Conservation (phyloP, 2,329 filamentous ascomycete species). For the Plectosphaerella cucumerina region DNA sequence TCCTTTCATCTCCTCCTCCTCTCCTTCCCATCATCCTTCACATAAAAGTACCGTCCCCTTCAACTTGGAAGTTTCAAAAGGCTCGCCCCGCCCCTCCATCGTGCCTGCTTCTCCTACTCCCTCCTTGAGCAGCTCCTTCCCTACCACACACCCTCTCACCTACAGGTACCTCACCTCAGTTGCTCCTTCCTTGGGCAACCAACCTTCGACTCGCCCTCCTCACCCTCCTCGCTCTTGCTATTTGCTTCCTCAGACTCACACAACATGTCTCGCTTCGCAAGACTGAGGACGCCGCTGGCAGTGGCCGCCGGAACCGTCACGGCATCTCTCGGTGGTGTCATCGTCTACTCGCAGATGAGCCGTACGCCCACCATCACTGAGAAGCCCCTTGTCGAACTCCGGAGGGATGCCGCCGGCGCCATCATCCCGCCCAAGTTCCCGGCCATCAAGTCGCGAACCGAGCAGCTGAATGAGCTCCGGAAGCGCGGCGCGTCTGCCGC, state of each 20-base stretch:
- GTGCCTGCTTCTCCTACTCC: not conserved
- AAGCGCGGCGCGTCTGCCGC: slow-evolving; percentile 16
- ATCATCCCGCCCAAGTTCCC: slow-evolving; percentile 34
- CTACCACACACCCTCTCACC: not conserved
- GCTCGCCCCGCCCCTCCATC: not conserved
- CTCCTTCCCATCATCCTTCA: too few species aligned
- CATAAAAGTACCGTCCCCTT: not conserved
- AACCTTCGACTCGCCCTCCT: not conserved
- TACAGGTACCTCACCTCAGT: not conserved
- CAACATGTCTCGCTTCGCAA: slow-evolving; percentile 29
- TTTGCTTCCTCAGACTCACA: not conserved
- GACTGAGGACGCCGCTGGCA: slow-evolving; percentile 28
- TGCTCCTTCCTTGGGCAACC: not conserved
- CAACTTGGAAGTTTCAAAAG: not conserved
- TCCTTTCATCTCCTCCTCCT: too few species aligned
- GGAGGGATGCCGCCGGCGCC: slow-evolving; percentile 29
- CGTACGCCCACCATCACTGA: slow-evolving; percentile 25
- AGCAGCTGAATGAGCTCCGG: slow-evolving; percentile 36
- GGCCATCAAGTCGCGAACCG: slow-evolving; percentile 25
- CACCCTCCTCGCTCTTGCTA: not conserved
- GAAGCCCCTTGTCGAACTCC: slow-evolving; percentile 26
- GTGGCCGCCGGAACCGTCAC: slow-evolving; percentile 18
- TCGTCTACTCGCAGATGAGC: slow-evolving; percentile 21
- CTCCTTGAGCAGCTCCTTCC: not conserved
- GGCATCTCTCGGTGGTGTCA: slow-evolving; percentile 20